These are phyloP conservation scores for Chaetomiaceae sp. DNA, from an alignment of 2,329 filamentous ascomycete genomes.

Conservation along the genomic window DNA sequence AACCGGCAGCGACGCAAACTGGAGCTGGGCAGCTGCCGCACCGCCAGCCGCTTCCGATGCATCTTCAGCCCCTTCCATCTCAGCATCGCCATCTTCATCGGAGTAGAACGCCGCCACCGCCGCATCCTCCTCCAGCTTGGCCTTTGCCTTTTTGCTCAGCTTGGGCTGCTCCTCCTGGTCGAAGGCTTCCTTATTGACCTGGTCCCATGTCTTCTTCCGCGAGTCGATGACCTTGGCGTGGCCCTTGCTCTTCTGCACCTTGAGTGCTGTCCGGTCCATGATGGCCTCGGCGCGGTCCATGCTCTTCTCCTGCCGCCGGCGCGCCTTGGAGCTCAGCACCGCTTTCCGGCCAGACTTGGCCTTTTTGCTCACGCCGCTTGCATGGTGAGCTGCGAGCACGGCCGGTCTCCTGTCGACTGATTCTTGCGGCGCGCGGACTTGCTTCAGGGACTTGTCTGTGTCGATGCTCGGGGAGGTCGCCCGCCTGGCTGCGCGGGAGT, in stretches of 20 bases:
- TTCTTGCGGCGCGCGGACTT: constrained; percentile 47
- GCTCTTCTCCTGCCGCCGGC: constrained; percentile 51
- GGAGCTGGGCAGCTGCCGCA: background rate
- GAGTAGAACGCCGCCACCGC: constrained; percentile 21
- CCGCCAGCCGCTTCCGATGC: background rate
- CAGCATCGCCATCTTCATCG: constrained; percentile 31
- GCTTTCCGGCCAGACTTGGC: constrained; percentile 51
- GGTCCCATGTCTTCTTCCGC: constrained; percentile 26
- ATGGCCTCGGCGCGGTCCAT: constrained; percentile 57
- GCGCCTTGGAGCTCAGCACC: constrained; percentile 51
- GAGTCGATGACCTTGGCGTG: constrained; percentile 22
- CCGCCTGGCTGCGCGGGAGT: constrained; percentile 70
- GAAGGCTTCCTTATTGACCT: constrained; percentile 22
- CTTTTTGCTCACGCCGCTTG: constrained; percentile 65
- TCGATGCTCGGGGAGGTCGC: constrained; percentile 66
- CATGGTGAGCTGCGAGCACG: constrained; percentile 63
- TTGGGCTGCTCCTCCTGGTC: constrained; percentile 6
- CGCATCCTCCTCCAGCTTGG: constrained; percentile 24
- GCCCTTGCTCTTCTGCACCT: constrained; percentile 24
- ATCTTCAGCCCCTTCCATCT: constrained; percentile 30
- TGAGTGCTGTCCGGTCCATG: constrained; percentile 47
- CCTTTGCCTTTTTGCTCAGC: constrained; percentile 16
- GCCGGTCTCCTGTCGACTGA: constrained; percentile 53
- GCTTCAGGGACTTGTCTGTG: constrained; percentile 66
- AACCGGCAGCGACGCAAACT: background rate